Base-by-base conservation (phyloP, 495 filamentous ascomycete genomes). In the Cercophora newfieldiana region DNA sequence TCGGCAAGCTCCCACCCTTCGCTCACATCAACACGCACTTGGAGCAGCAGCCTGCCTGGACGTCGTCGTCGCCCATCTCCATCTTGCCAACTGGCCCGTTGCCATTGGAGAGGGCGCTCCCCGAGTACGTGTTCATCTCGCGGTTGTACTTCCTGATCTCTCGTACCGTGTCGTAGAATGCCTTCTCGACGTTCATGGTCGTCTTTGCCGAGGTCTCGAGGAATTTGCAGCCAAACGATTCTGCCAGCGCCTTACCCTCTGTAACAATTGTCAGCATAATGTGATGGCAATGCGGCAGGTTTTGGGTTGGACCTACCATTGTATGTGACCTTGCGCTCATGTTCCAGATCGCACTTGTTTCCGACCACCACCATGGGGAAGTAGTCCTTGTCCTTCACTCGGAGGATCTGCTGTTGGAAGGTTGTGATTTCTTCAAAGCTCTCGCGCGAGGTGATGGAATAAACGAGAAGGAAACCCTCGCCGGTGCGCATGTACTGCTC, bases 401-500 rank as follows among this genome's bases (percentile, higher is more conserved):
- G 83, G 61, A 98, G 85, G 77, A 99, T 99, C 80, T 99, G 95
- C 85, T 97, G 94, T 80, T 98, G 94, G 78, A 97, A 97, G 37
- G 93, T 97, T 79, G 91, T 87, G 76, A 99, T 98, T 81, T 99
- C 96, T 77, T 98, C 94, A 75, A 98, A 98, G 68, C 91, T 95
- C 78, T 97, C 93, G 70, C 94, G 87, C 74, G 94, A 97, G 16
- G 91, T 97, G 81, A 99, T 99, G 59, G 91, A 97, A 83, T 97
- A 99, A 69, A 99, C 93, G 22, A 99, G 87, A 68, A 99, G 85
- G 81, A 99, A 99, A 50, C 95, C 95, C 81, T 99, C 95, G 74
- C 95, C 95, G 37, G 96, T 99, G 71, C 95, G 90, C 95, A 99
- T 99, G 85, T 99, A 99, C 82, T 99, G 95, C 82, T 99, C 95